Percentiles rank a stretch among this genome's conserved stretches.
These are phyloP conservation scores for Teunomyces funiuensis DNA, from an alignment of 805 yeast genomes.

Conservation along the genomic window DNA sequence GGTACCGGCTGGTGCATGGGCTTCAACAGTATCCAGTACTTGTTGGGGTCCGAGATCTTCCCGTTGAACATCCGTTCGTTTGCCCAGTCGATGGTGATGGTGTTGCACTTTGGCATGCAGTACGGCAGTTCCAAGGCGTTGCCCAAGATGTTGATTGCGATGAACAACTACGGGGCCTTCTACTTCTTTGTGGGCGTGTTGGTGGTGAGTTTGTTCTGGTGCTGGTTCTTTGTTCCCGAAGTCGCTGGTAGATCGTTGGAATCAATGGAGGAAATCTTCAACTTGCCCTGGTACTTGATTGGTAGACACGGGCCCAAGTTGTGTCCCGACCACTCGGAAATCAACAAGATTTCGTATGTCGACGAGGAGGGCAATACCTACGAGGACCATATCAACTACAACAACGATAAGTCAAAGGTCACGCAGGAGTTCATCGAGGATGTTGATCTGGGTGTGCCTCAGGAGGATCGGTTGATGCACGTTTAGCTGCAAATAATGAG, in stretches of 20 bases:
- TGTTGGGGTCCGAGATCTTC: constrained; percentile 25
- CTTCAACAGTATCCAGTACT: constrained; percentile 23
- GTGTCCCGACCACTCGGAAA: constrained; percentile 26
- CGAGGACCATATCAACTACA: constrained; percentile 11
- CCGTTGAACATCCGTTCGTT: constrained; percentile 24
- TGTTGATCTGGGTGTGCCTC: not conserved
- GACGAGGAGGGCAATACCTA: constrained; percentile 7
- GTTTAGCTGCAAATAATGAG: not conserved
- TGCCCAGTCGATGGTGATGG: constrained; percentile 23
- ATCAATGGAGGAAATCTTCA: constrained; percentile 25
- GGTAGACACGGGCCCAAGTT: constrained; percentile 25
- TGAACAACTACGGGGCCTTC: constrained; percentile 23
- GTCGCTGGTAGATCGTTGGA: constrained; percentile 26
- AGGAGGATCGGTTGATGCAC: not conserved
- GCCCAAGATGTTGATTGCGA: constrained; percentile 22
- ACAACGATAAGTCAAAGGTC: constrained; percentile 8
- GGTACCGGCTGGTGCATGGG: constrained; percentile 27
- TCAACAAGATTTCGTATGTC: constrained; percentile 17
- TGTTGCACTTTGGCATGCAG: constrained; percentile 27
- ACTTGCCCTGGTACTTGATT: constrained; percentile 25
- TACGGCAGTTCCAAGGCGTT: constrained; percentile 27
- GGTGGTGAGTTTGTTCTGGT: constrained; percentile 18
- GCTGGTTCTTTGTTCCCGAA: constrained; percentile 27
- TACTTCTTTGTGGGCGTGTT: constrained; percentile 22
- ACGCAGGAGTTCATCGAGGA: constrained; percentile 10